Evolutionary conservation across 2,329 filamentous ascomycete genomes (phyloP).

Genomic region (Aspergillus puulaauensis): DNA sequence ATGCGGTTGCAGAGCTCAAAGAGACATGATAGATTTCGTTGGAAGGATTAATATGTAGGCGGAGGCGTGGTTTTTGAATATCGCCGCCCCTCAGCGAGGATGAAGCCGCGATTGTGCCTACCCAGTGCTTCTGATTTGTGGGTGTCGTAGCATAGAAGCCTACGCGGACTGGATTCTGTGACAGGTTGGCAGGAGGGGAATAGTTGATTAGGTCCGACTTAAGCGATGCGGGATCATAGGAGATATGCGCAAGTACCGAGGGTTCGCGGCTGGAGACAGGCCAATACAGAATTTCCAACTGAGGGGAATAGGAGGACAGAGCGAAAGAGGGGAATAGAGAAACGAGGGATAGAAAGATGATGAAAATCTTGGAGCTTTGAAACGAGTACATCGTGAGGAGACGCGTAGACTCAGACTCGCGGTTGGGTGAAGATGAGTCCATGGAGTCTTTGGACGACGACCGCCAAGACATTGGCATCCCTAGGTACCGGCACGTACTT

Average conservation of each 20-base stretch:
- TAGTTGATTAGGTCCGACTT: constrained; percentile 40
- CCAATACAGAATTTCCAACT: constrained; percentile 39
- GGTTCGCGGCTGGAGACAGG: constrained; percentile 33
- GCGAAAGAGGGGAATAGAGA: constrained; percentile 23
- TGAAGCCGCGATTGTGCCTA: constrained; percentile 40
- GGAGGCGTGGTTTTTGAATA: constrained; percentile 32
- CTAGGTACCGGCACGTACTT: background rate
- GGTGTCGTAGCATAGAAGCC: constrained; percentile 48
- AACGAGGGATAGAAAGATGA: constrained; percentile 12
- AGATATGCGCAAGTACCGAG: constrained; percentile 39
- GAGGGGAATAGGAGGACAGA: constrained; percentile 23
- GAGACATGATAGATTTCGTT: constrained; percentile 43
- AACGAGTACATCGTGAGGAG: constrained; percentile 15
- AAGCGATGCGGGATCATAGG: constrained; percentile 40
- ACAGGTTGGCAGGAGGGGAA: constrained; percentile 31
- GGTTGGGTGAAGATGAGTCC: background rate
- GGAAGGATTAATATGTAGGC: constrained; percentile 39
- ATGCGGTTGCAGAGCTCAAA: constrained; percentile 24
- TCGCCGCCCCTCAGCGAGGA: constrained; percentile 29
- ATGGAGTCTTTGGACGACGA: background rate
- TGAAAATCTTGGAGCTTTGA: constrained; percentile 7
- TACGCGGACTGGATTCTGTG: constrained; percentile 54
- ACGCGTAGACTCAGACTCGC: background rate
- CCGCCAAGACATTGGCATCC: too few species aligned
- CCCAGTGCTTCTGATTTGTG: constrained; percentile 37